These are phyloP conservation scores for Dioscorea zingiberensis DNA, from an alignment of 106 monocot species.

Conservation along the genomic window DNA sequence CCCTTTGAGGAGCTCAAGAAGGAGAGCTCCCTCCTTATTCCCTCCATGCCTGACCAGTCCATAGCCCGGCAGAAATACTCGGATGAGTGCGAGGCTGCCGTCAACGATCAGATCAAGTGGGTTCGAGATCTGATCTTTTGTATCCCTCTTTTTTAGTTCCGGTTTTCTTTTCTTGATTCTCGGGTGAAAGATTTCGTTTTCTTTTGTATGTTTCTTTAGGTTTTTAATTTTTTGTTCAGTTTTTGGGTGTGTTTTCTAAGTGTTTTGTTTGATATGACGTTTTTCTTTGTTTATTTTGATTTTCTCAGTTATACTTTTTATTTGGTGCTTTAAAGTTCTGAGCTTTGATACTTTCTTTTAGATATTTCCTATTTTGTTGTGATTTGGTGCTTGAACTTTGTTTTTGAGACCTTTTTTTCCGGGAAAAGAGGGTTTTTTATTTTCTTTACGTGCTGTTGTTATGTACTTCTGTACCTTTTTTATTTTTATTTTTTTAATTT, in stretches of 20 bases:
- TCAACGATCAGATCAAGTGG: slow-evolving; percentile 94
- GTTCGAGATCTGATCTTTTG: background rate
- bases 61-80: slow-evolving; percentile 58
- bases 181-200: too few species aligned
- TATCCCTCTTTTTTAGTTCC: too few species aligned
- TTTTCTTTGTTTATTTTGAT: background rate
- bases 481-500: background rate
- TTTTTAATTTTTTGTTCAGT: too few species aligned
- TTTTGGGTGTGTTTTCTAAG: too few species aligned
- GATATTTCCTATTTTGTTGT: background rate
- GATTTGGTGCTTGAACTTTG: too few species aligned
- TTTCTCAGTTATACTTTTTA: background rate
- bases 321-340: background rate
- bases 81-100: slow-evolving; percentile 70
- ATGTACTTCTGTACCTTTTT: background rate
- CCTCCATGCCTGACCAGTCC: slow-evolving; percentile 28
- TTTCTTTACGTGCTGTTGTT: too few species aligned
- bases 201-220: too few species aligned
- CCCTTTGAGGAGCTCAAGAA: slow-evolving; percentile 82
- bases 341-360: background rate
- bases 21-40: slow-evolving; percentile 41
- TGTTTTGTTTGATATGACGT: too few species aligned
- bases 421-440: too few species aligned
- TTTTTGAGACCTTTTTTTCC: too few species aligned
- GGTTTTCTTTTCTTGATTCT: too few species aligned